A percentile compares a stretch with the other conserved stretches of the same genome.
phyloP scores from a whole-genome alignment of 108 stramenopile genomes.

The Seminavis robusta region DNA sequence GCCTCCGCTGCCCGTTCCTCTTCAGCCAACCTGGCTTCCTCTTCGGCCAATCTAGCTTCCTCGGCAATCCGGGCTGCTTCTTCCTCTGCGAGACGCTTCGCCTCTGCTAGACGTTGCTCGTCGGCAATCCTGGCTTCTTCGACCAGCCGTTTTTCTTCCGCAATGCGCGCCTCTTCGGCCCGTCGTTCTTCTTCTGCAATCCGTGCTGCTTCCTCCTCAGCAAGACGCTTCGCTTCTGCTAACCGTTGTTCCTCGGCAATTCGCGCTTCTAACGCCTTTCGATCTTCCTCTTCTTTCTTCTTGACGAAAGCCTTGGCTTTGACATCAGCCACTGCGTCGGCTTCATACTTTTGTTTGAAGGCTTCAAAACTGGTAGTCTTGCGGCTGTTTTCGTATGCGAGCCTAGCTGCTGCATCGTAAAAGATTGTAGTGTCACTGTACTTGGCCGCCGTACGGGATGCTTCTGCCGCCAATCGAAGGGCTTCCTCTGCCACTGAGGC shows the following conservation, averaged over 20 bases:
- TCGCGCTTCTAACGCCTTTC: not conserved
- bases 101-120: not conserved
- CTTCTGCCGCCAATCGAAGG: too few species aligned
- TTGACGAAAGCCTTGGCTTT: conserved; percentile 11
- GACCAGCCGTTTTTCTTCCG: conserved; percentile 13
- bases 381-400: conserved; percentile 52
- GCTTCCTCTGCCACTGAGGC: too few species aligned
- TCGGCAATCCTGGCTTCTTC: conserved; percentile 12
- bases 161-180: conserved; percentile 3
- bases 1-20: not conserved
- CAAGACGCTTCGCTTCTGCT: not conserved
- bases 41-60: conserved; percentile 1
- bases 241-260: not conserved
- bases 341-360: conserved; percentile 50
- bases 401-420: conserved; percentile 49
- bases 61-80: conserved; percentile 7
- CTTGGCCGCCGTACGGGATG: too few species aligned
- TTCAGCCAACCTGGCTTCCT: conserved; percentile 2
- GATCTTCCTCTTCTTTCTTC: conserved; percentile 5
- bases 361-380: conserved; percentile 37
- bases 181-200: conserved; percentile 3
- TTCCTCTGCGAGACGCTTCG: conserved; percentile 1
- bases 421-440: too few species aligned
- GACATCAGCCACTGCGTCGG: conserved; percentile 24
- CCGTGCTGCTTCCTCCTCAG: conserved; percentile 5